Evolutionary conservation across 2,329 filamentous ascomycete genomes (phyloP).

Genomic region (Drechslerella stenobrocha): DNA sequence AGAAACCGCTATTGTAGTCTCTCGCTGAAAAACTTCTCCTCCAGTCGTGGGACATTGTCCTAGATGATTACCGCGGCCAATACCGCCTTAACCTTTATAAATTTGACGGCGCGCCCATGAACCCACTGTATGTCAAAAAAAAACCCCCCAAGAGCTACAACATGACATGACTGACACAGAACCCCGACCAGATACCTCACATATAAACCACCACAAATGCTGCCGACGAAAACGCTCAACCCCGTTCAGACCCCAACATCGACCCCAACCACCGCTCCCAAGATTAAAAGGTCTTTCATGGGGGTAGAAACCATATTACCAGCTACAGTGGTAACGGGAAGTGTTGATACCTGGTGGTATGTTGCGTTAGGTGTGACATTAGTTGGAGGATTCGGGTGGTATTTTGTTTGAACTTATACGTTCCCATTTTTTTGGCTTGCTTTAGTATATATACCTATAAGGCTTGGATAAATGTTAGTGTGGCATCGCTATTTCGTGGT

Average conservation of each 20-base stretch:
- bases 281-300: conserved; percentile 54
- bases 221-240: conserved; percentile 69
- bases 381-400: conserved; percentile 59
- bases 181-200: conserved; percentile 57
- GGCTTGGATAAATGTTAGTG: not conserved
- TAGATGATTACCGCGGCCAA: conserved; percentile 66
- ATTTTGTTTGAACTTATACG: conserved; percentile 54
- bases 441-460: not conserved
- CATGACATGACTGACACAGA: no score
- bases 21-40: not conserved
- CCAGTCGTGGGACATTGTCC: conserved; percentile 57
- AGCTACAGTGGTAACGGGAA: conserved; percentile 53
- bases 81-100: conserved; percentile 67
- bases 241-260: conserved; percentile 56
- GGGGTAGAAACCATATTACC: conserved; percentile 54
- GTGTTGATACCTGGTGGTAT: conserved; percentile 60
- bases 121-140: conserved; percentile 64
- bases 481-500: not conserved
- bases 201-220: conserved; percentile 68
- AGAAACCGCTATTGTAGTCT: not conserved
- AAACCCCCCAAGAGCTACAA: no score
- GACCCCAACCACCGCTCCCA: conserved; percentile 54
- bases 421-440: not conserved
- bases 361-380: conserved; percentile 59
- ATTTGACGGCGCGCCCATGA: conserved; percentile 67